phyloP scores from a whole-genome alignment of 31 red algal species.

The Porphyra umbilicalis region DNA sequence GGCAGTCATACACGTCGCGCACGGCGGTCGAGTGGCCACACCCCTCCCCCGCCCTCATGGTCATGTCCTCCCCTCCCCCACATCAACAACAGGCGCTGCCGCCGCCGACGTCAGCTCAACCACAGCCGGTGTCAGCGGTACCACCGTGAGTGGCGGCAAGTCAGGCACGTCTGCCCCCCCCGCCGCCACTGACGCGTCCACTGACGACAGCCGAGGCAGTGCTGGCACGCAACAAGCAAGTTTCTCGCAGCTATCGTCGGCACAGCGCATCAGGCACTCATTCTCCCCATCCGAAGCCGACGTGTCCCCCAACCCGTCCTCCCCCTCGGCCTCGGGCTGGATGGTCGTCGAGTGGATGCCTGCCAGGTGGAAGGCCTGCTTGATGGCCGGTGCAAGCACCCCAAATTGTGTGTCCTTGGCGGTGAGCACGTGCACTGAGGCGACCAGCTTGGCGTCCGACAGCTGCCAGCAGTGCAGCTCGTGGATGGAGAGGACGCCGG shows the following conservation, averaged over 20 bases:
- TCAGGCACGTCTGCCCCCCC: not conserved
- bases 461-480: not conserved
- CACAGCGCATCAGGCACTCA: not conserved
- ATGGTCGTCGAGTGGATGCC: constrained; percentile 1
- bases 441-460: not conserved
- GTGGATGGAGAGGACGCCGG: not conserved
- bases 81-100: too few species aligned
- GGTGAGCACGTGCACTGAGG: not conserved
- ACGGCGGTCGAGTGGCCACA: too few species aligned
- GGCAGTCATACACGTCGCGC: too few species aligned
- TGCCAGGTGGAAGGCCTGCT: not conserved
- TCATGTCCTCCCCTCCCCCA: too few species aligned
- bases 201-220: not conserved
- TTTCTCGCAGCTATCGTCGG: not conserved
- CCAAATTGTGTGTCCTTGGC: not conserved
- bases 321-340: not conserved
- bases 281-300: not conserved
- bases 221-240: not conserved
- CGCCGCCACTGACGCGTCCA: not conserved
- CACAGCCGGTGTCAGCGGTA: not conserved
- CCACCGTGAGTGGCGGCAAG: not conserved
- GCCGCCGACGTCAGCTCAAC: not conserved
- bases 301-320: not conserved
- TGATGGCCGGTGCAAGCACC: not conserved
- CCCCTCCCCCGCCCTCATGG: too few species aligned